Conservation (phyloP, 495 filamentous ascomycete genomes). For the Aspergillus heteromorphus region DNA sequence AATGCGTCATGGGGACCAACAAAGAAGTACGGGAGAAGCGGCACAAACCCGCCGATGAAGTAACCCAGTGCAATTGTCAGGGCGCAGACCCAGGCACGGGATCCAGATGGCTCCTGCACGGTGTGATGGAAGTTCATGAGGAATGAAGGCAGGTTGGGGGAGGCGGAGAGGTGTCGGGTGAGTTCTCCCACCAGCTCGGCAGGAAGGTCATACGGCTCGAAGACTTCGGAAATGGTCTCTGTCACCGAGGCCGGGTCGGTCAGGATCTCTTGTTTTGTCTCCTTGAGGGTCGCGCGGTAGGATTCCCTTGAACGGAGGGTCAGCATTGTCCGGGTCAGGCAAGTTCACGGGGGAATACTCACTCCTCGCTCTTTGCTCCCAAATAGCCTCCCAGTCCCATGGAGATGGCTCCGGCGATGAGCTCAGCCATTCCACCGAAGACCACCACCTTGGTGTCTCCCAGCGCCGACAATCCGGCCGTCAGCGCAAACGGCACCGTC, state of each 20-base stretch:
- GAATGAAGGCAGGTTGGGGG: slow-evolving; percentile 47
- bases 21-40: slow-evolving; percentile 73
- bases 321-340: background rate
- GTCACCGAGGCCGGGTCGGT: slow-evolving; percentile 32
- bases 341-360: slow-evolving; percentile 16
- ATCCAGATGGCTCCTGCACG: slow-evolving; percentile 43
- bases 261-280: slow-evolving; percentile 38
- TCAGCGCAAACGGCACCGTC: slow-evolving; percentile 57
- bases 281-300: slow-evolving; percentile 44
- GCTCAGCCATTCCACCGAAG: slow-evolving; percentile 53
- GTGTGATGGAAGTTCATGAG: slow-evolving; percentile 56
- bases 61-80: slow-evolving; percentile 66
- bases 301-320: slow-evolving; percentile 36
- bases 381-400: slow-evolving; percentile 59
- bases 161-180: slow-evolving; percentile 41
- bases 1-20: slow-evolving; percentile 51
- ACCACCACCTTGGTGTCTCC: slow-evolving; percentile 52
- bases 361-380: slow-evolving; percentile 66
- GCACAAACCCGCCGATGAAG: slow-evolving; percentile 67
- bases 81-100: slow-evolving; percentile 53
- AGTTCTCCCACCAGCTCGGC: slow-evolving; percentile 38
- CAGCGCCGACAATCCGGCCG: slow-evolving; percentile 50
- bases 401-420: slow-evolving; percentile 54
- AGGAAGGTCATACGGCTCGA: slow-evolving; percentile 52
- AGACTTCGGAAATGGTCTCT: slow-evolving; percentile 44